Base-by-base conservation (phyloP, 2,329 filamentous ascomycete species). In the Fusarium sp. region DNA sequence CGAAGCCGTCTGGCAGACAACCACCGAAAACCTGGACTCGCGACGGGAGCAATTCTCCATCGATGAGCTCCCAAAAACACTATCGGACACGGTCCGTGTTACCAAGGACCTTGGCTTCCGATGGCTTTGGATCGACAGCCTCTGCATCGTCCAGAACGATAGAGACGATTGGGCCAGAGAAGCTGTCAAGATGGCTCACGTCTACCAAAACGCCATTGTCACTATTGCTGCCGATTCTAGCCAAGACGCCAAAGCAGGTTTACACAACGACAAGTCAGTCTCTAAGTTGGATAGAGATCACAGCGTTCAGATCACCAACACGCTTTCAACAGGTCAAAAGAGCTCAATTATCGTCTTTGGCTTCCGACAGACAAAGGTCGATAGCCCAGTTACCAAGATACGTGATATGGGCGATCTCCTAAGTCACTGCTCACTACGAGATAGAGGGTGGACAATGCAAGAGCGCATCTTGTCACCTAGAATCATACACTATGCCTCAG, bases 401-500 rank as follows among this genome's bases (percentile, higher is more conserved):
- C 39, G 55, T 19, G 26, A 61, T 4, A 52, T 61, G n/a, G 45
- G 45, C 1, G 57, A 61, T n/a, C 32, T 53, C 1, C 2, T 61
- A 3, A 35, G 33, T 13, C 45, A 60, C 3, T 46, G 26, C 22
- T 6, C 57, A 1, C 22, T 61, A 1, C 15, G 55, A 2, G 39
- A 60, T 2, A 13, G 57, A 26, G 55, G 55, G 2, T 61, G 57
- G 57, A 30, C 57, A 0, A 20, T 61, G 40, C 45, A 60, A 60
- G 57, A 61, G 22, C 45, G 57, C 6, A 60, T 46, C 0, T n/a
- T 61, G 0, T 60, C 57, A 0, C 26, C 45, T 0, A n/a, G 57
- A 0, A 33, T 53, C 9, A 60, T 61, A 2, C 55, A 61, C 19
- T 61, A n/a, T 4, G 54, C 57, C 4, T 19, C 28, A 17, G 57